Percentiles rank a stretch among this genome's conserved stretches.
Conservation (phyloP, 139 green algal genomes). For the Helicosporidium sp. region DNA sequence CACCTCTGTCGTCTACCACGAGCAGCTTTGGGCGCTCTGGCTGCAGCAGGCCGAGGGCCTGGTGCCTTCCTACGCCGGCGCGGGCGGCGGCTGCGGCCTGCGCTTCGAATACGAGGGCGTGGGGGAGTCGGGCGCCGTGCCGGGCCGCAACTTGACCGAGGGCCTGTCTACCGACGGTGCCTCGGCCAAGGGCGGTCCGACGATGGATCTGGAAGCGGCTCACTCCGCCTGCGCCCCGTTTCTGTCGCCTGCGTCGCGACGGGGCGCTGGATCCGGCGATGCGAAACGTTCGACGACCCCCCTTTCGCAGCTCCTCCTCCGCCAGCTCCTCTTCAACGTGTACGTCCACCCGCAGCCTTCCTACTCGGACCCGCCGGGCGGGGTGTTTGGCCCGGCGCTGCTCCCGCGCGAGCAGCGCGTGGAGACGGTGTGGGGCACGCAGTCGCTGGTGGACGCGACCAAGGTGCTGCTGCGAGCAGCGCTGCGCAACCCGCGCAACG, state of each 20-base stretch:
- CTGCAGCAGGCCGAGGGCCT: neutral
- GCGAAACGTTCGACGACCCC: neutral
- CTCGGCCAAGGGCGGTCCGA: neutral
- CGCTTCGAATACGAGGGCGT: too few relatives aligned
- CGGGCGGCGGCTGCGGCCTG: conserved; percentile 1
- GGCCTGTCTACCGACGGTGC: neutral
- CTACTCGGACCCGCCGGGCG: neutral
- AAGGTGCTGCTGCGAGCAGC: conserved; percentile 12
- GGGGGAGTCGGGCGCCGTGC: too few relatives aligned
- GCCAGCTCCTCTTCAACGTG: conserved; percentile 9
- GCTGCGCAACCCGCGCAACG: conserved; percentile 14
- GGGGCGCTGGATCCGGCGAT: neutral
- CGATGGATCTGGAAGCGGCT: neutral
- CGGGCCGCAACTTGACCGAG: neutral
- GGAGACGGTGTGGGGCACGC: conserved; percentile 1
- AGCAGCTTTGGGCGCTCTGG: conserved; percentile 9
- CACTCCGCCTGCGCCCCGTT: too few relatives aligned
- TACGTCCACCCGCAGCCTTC: conserved; percentile 6
- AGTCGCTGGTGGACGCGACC: conserved; percentile 8
- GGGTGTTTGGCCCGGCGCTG: neutral
- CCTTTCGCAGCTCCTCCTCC: neutral
- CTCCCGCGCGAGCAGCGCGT: neutral
- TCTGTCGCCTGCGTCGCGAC: neutral
- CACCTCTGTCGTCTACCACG: conserved; percentile 7
- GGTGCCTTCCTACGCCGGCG: neutral